Evolutionary conservation across 176 grass and related monocot species (phyloP), one percentile per base, ranked within the genome.

Genomic region (Tillandsia leiboldiana): DNA sequence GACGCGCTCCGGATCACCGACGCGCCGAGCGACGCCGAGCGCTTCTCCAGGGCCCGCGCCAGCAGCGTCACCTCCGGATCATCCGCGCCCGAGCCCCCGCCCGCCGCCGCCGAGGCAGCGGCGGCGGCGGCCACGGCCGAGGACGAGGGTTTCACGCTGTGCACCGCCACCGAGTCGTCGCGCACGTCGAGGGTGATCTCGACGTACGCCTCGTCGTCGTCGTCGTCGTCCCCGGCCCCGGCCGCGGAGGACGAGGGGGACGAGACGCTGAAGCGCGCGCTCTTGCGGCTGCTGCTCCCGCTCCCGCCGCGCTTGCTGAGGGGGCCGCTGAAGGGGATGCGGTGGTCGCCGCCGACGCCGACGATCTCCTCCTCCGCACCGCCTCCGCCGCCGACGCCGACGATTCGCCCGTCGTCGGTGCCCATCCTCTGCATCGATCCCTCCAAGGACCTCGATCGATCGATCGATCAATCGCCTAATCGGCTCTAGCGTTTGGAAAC

Each of bases 101-200:
- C 66, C 0, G 58, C 64, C 6, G 89, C 73, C 0, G 29, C 29
- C 29, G 29, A 33, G 0, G 29, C 29, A 0, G 29, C 29, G 2
- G 29, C 29, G 3, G 29, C 29, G 29, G 29, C 29, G 29, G 29
- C 29, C 3, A 33, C 2, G 29, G 29, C 29, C 3, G 29, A 33
- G 3, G 29, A 3, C 2, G 29, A 33, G 86, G 89, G 56, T 71
- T 83, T 90, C 7, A 97, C 83, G 82, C 93, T 97, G 86, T 92
- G 93, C 48, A 97, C 82, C 11, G 89, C 93, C n/a, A 97, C 94
- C 11, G 84, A 84, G 75, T 92, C 94, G 73, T 93, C 89, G 65
- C 94, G 89, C 77, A 97, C 86, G 64, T 97, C 94, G 28, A 97
- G 86, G 3, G 94, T 97, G 80, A 97, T 92, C 81, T 97, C 94